Percentiles rank a stretch among this genome's conserved stretches.
Evolutionary conservation across 2,329 filamentous ascomycete species (phyloP).

Genomic region (Xylaria sp.): DNA sequence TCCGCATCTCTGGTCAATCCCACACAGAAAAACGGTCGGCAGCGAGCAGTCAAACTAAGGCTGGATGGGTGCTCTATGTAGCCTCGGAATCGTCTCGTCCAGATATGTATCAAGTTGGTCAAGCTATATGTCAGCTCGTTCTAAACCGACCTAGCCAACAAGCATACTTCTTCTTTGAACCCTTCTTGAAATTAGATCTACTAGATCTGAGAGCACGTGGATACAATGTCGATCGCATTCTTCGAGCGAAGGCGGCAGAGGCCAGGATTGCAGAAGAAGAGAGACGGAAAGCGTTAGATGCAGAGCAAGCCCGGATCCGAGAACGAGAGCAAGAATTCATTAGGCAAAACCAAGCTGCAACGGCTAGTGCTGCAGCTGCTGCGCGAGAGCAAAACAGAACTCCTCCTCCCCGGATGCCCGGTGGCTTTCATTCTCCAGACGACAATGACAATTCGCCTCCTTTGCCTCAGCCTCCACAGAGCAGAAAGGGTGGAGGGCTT

Average conservation of each 20-base stretch:
- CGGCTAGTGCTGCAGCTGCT: too few relatives aligned
- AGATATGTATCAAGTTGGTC: constrained; percentile 92
- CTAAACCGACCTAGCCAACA: constrained; percentile 86
- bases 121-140: constrained; percentile 83
- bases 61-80: constrained; percentile 78
- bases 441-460: constrained; percentile 43
- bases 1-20: constrained; percentile 75
- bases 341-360: constrained; percentile 58
- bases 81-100: constrained; percentile 70
- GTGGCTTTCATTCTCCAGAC: constrained; percentile 65
- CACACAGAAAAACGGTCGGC: constrained; percentile 81
- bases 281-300: constrained; percentile 77
- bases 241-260: constrained; percentile 87
- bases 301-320: constrained; percentile 75
- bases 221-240: constrained; percentile 95
- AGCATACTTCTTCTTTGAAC: constrained; percentile 90
- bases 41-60: constrained; percentile 66
- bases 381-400: constrained; percentile 55
- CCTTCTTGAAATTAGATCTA: constrained; percentile 86
- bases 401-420: constrained; percentile 73
- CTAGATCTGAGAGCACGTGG: constrained; percentile 85
- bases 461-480: constrained; percentile 52
- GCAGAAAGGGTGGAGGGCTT: constrained; percentile 64
- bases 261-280: constrained; percentile 87
- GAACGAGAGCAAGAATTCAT: constrained; percentile 62